Evolutionary conservation across 148 eudicot genomes (phyloP), one percentile per base, ranked within the genome.

Genomic region (Rhododendron vialii): DNA sequence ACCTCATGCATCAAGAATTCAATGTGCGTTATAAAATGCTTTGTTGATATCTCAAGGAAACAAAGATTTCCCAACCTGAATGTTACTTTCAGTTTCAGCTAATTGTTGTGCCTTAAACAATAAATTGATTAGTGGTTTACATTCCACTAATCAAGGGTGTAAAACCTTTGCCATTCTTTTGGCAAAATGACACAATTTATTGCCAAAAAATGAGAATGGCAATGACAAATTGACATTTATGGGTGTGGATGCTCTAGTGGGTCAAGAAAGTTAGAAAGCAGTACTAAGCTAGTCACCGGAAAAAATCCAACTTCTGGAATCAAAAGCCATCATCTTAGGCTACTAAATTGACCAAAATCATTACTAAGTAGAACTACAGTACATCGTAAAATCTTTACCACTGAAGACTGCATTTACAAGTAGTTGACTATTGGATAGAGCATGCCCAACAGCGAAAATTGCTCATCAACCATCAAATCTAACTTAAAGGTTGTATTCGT

Each of bases 1-100:
- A 75, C 24, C 78, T 20, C 82, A 48, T 59, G 84, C 83, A 71
- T 86, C 9, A 80, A 71, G 59, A 86, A 36, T 22, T 75, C 73
- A 53, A 38, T 41, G 48, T 55, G 71, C 2, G 15, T 55, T 24
- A 76, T 76, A 24, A n/a, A 53, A 84, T 69, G 26, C 18, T 35
- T 69, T 13, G 35, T 22, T 53, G 38, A 5, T 11, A 51, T 51
- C 79, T 36, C 26, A 18, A 36, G 33, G 12, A 71, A 33, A 71
- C 76, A 33, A 33, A 20, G 76, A 33, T 71, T 24, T 26, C 17
- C 33, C 35, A 67, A 36, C n/a, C 51, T 24, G 7, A 9, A 41
- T 43, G 10, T 41, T 7, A 76, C 15, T n/a, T 78, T 43, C 50
- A 24, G 55, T n/a, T 78, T 43, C 50, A 43, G 55, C 53, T 78